Evolutionary conservation across 805 yeast genomes (phyloP).

Genomic region (Monosporozyma aquatica): DNA sequence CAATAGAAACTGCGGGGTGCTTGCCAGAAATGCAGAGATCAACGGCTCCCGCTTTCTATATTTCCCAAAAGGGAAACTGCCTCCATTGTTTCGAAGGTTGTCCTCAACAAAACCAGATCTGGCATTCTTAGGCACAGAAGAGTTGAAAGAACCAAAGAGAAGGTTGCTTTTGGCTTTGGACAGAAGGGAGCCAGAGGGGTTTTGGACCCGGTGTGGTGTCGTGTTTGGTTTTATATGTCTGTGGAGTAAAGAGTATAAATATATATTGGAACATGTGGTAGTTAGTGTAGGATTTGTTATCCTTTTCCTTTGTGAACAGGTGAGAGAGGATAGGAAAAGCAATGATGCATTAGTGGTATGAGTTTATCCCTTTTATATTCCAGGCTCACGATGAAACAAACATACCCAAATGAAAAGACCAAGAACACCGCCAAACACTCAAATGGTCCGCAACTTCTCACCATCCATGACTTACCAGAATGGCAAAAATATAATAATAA

Average conservation of each 20-base stretch:
- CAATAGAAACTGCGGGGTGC: no score
- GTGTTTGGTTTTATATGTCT: no score
- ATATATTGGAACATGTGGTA: no score
- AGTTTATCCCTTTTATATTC: background rate
- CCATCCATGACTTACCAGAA: conserved; percentile 6
- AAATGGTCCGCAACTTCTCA: background rate
- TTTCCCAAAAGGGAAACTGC: background rate
- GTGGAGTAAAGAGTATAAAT: no score
- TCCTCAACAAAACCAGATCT: background rate
- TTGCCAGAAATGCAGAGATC: background rate
- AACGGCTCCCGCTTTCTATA: background rate
- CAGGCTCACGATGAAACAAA: background rate
- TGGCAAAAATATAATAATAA: conserved; percentile 5
- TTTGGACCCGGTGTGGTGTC: no score
- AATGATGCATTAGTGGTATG: background rate
- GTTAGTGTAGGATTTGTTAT: no score
- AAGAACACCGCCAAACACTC: background rate
- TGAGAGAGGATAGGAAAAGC: no score
- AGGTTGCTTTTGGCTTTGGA: background rate
- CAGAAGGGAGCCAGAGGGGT: no score
- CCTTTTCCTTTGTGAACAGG: no score
- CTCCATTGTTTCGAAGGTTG: background rate
- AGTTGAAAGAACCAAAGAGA: background rate
- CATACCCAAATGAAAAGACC: background rate
- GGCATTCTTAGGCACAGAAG: background rate